Base-by-base conservation (phyloP, 2,329 filamentous ascomycete species). In the Fusarium musae region DNA sequence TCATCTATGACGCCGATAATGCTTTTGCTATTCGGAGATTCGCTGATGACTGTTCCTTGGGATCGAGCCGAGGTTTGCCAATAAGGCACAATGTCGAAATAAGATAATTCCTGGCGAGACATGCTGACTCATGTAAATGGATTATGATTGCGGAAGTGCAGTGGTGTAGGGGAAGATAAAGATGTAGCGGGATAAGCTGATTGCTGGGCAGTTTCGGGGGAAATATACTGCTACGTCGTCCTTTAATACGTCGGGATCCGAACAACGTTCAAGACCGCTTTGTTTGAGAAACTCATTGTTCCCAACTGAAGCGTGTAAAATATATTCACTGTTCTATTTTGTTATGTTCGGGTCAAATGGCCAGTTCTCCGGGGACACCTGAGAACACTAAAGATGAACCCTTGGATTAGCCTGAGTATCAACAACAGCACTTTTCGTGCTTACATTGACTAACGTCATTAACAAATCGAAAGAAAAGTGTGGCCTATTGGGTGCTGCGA, bases 181-280 rank as follows among this genome's bases (percentile, higher is more conserved):
- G 4, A 3, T 36, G 9, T 3, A 34, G 16, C 15, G 16, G 2
- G 10, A 32, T 13, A 9, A 15, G 6, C 5, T 3, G 9, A 36
- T 12, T 3, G 3, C 16, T 23, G n/a, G 0, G 16, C 9, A 26
- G 6, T 10, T 5, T 26, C 4, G 2, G 2, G 11, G 2, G 19
- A 15, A 9, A 26, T 26, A 26, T 52, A 36, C 21, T 26, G 4
- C 5, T 1, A 11, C 12, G 3, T 4, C 5, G 30, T 6, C 16
- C 21, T 19, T 50, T 19, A 2, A 23, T 19, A 7, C 2, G 5
- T 16, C 19, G 19, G 4, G 12, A n/a, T 30, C 13, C 6, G 4
- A 16, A 0, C 9, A 49, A 10, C 6, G 28, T 49, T 30, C 9
- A 16, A n/a, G 7, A 5, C 7, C 10, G 19, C 11, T 23, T 23